These are phyloP conservation scores for Forsythia viridissima DNA, from an alignment of 257 asterid genomes.

Conservation along the genomic window DNA sequence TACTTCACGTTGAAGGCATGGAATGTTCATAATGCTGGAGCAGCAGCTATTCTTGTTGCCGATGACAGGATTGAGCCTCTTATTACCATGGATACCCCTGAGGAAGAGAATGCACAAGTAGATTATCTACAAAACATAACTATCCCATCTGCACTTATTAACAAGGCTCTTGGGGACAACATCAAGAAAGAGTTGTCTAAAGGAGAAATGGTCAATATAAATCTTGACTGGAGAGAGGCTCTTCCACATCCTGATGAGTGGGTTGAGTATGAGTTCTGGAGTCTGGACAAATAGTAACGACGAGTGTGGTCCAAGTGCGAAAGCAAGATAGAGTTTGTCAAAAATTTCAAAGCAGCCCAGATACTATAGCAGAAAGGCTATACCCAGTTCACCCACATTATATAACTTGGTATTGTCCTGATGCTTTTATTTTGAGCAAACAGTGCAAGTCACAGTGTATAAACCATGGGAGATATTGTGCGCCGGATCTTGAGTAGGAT, in stretches of 20 bases:
- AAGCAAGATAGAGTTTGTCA: constrained; percentile 59
- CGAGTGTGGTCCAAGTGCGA: constrained; percentile 72
- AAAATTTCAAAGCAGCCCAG: constrained; percentile 66
- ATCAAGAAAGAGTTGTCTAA: constrained; percentile 48
- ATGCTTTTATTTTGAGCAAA: constrained; percentile 64
- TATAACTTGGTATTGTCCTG: constrained; percentile 72
- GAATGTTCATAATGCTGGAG: constrained; percentile 72
- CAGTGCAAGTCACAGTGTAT: constrained; percentile 80
- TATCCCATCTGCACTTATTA: constrained; percentile 63
- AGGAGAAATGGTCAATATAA: constrained; percentile 57
- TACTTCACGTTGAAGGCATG: constrained; percentile 70
- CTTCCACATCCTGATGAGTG: constrained; percentile 84
- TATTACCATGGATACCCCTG: constrained; percentile 73
- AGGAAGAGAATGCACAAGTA: constrained; percentile 46
- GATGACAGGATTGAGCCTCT: constrained; percentile 61
- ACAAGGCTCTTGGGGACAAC: constrained; percentile 55
- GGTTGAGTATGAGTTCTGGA: constrained; percentile 61
- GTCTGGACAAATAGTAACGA: constrained; percentile 67
- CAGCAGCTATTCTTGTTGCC: constrained; percentile 68
- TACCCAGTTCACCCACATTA: constrained; percentile 66
- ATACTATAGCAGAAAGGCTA: constrained; percentile 67
- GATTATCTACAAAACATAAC: constrained; percentile 67
- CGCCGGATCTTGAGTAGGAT: constrained; percentile 80
- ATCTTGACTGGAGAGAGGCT: constrained; percentile 75
- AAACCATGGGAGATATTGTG: constrained; percentile 71